A percentile compares a stretch with the other conserved stretches of the same genome.
phyloP scores from a whole-genome alignment of 306 rosid species.

The Malus sieversii region DNA sequence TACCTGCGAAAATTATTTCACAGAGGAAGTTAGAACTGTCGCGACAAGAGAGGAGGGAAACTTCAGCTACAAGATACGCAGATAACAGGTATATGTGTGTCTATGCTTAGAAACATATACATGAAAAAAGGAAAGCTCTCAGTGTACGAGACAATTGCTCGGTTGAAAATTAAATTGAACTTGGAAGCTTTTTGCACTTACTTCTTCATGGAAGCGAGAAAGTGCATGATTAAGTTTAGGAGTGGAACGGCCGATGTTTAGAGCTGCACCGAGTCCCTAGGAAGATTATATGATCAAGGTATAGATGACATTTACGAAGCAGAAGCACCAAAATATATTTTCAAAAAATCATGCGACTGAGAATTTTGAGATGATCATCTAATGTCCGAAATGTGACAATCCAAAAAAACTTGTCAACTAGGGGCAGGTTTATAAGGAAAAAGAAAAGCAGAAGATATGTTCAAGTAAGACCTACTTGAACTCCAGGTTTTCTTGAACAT shows the following conservation, averaged over 20 bases:
- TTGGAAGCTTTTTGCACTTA: conserved; percentile 23
- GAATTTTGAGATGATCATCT: conserved; percentile 2
- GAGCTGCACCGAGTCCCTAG: conserved; percentile 24
- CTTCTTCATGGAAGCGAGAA: conserved; percentile 27
- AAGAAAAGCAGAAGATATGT: neutral
- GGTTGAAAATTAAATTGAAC: conserved; percentile 9
- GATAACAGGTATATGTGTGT: neutral
- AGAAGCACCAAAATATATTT: neutral
- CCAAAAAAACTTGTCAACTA: neutral
- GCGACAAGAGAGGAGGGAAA: neutral
- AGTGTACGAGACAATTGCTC: neutral
- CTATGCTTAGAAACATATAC: no score
- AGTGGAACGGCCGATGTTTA: conserved; percentile 8
- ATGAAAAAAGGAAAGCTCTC: no score
- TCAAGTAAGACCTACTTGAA: conserved; percentile 22
- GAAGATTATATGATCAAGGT: conserved; percentile 4
- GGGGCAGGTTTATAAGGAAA: neutral
- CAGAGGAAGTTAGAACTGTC: conserved; percentile 8
- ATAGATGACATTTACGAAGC: conserved; percentile 1
- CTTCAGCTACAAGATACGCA: neutral
- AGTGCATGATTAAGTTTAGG: neutral
- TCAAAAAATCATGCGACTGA: neutral
- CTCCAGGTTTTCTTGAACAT: conserved; percentile 35
- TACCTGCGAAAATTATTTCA: conserved; percentile 35
- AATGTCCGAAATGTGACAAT: neutral